Percentiles rank a stretch among this genome's conserved stretches.
Evolutionary conservation across 164 flowering plant genomes (phyloP).

Genomic region (Cinnamomum chago): DNA sequence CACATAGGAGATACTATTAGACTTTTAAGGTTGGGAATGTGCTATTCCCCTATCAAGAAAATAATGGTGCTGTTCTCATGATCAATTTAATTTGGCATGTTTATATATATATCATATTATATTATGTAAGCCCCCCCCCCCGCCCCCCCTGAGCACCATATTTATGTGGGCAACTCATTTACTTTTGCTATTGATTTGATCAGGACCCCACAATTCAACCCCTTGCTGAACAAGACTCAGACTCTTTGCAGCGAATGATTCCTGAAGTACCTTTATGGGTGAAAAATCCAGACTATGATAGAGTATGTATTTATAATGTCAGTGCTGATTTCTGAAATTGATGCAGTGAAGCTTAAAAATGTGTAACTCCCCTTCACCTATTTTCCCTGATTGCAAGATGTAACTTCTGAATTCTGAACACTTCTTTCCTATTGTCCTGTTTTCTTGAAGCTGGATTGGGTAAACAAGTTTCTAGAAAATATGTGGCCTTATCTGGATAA

Average conservation of each 20-base stretch:
- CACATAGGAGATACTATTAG: no score
- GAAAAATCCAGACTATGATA: conserved; percentile 92
- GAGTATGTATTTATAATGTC: conserved; percentile 45
- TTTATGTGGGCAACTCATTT: no score
- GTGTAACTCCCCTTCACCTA: neutral
- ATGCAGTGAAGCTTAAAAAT: neutral
- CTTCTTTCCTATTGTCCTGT: neutral
- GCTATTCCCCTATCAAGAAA: no score
- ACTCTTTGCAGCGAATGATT: conserved; percentile 54
- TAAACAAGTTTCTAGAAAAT: conserved; percentile 64
- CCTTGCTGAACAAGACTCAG: conserved; percentile 72
- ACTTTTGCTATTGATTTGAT: neutral
- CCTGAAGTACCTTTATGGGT: conserved; percentile 98
- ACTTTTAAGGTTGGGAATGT: no score
- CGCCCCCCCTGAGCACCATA: no score
- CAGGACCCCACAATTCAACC: conserved; percentile 81
- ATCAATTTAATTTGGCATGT: neutral
- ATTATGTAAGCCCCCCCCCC: no score
- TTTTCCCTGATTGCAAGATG: neutral
- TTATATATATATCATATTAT: neutral
- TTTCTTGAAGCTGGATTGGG: conserved; percentile 82
- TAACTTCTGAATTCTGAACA: no score
- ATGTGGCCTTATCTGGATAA: conserved; percentile 99
- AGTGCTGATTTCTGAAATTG: neutral
- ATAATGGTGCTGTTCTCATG: neutral